phyloP scores from a whole-genome alignment of 768 basidiomycete species.

The Tricholoma matsutake region DNA sequence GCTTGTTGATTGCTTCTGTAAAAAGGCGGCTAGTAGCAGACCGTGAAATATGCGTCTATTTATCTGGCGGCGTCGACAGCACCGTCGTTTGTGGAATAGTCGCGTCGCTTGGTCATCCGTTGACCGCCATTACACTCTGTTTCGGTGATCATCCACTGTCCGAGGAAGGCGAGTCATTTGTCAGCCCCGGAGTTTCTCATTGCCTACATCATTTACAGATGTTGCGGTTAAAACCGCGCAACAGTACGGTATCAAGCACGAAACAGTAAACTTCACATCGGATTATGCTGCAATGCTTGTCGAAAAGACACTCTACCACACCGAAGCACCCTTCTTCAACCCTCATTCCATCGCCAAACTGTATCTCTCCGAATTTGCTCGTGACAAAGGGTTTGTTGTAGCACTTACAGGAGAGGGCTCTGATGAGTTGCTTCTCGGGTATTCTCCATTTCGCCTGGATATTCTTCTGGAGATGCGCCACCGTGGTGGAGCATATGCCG shows the following conservation, averaged over 20 bases:
- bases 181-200: not conserved
- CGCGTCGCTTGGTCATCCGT: not conserved
- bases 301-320: not conserved
- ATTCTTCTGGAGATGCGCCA: not conserved
- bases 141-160: not conserved
- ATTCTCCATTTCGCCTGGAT: not conserved
- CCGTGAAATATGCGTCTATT: not conserved
- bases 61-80: not conserved
- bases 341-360: not conserved
- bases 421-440: not conserved
- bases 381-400: not conserved
- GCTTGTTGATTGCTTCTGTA: not conserved
- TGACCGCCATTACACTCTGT: not conserved
- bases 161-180: not conserved
- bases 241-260: not conserved
- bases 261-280: not conserved
- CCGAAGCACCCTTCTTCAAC: not conserved
- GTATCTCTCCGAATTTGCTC: not conserved
- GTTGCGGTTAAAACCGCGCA: not conserved
- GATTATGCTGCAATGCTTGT: not conserved
- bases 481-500: not conserved
- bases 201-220: not conserved
- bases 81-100: not conserved
- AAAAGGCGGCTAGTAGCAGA: not conserved
- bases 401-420: not conserved